Evolutionary conservation across 208 protist species (phyloP), one percentile per base, ranked within the genome.

Genomic region (Tritrichomonas musculus): DNA sequence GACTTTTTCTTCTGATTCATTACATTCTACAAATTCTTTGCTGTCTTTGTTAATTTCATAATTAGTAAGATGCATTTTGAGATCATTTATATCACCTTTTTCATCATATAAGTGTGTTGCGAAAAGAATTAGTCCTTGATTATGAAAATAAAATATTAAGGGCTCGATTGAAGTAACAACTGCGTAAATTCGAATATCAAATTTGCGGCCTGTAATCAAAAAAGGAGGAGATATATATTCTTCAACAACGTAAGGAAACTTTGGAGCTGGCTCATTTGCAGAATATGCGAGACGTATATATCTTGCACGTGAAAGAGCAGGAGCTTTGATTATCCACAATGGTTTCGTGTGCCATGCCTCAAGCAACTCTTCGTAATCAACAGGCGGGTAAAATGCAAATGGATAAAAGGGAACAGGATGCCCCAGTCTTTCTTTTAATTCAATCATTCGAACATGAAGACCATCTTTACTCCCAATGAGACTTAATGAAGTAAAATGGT

Each of bases 121-220:
- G 41, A 73, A 60, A 5, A 22, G 20, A 4, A 36, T 47, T 39
- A 88, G 47, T 17, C 84, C 94, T 49, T 94, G 93, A 17, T 94
- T 75, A 72, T 94, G 94, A 5, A 95, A 30, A 53, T 96, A 95
- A 25, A 93, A 73, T 44, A 93, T 93, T 14, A 96, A 80, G 33
- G 95, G 95, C 30, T 94, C 55, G 41, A 94, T 92, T 36, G 92
- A 93, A 11, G 94, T 95, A n/a, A 95, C 92, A 8, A 93, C 64
- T 49, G 94, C 94, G 55, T 95, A 95, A 66, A 93, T 25, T 33
- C 92, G 33, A n/a, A 94, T 94, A 57, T 88, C 77, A 47, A 88
- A 88, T 50, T 88, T 88, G 8, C 47, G 44, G 17, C 47, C 44
- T 13, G 41, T 88, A 30, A 88, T 88, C 14, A 88, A 33, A 17